Percentiles rank a stretch among this genome's conserved stretches.
phyloP scores from a whole-genome alignment of 129 eudicot genomes.

The Deinandra increscens region DNA sequence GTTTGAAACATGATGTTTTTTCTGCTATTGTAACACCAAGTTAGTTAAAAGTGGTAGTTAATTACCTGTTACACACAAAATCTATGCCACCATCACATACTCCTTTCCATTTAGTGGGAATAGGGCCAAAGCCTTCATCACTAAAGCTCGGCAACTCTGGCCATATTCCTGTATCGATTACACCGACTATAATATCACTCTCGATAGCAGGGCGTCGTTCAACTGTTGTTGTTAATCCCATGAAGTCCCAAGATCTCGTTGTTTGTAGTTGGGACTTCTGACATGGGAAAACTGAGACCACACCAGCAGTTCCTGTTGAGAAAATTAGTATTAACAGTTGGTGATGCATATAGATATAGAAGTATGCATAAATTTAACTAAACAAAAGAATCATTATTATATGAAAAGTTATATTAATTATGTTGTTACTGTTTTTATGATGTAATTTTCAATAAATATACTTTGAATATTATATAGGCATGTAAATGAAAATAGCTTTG shows the following conservation, averaged over 20 bases:
- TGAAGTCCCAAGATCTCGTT: constrained; percentile 63
- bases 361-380: no score
- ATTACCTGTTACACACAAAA: constrained; percentile 60
- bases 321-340: no score
- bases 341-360: no score
- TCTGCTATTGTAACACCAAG: no score
- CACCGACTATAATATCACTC: constrained; percentile 40
- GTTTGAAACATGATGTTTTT: no score
- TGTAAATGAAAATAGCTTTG: no score
- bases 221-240: constrained; percentile 32
- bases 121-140: constrained; percentile 42
- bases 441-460: no score
- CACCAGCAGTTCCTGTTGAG: constrained; percentile 35
- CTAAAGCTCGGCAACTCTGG: constrained; percentile 48
- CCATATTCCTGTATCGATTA: constrained; percentile 54
- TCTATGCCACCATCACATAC: constrained; percentile 38
- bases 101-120: constrained; percentile 58
- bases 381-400: no score
- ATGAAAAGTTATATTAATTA: no score
- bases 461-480: no score
- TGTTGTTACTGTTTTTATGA: no score
- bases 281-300: constrained; percentile 41
- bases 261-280: constrained; percentile 36
- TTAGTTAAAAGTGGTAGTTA: background rate
- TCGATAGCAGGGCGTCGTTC: constrained; percentile 8